phyloP scores from a whole-genome alignment of 176 grass and related monocot genomes.

The Ampelocalamus luodianensis region DNA sequence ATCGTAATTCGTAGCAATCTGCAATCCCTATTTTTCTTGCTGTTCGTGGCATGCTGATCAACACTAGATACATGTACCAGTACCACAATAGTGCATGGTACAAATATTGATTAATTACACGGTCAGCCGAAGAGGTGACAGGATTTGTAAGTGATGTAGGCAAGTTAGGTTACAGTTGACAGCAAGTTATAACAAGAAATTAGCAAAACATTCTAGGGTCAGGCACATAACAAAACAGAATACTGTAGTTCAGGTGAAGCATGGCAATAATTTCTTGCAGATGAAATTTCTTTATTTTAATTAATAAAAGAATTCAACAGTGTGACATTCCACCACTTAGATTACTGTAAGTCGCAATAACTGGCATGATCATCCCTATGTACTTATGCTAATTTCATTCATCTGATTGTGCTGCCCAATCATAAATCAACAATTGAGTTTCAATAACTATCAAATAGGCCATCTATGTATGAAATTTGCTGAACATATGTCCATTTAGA shows the following conservation, averaged over 20 bases:
- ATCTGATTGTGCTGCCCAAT: background rate
- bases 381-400: background rate
- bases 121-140: background rate
- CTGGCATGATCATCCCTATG: background rate
- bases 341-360: background rate
- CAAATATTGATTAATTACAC: background rate
- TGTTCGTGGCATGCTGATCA: background rate
- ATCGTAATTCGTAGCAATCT: background rate
- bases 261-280: background rate
- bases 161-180: background rate
- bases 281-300: background rate
- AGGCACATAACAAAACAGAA: background rate
- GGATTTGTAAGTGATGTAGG: background rate
- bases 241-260: background rate
- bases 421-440: background rate
- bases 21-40: background rate
- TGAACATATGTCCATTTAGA: constrained; percentile 3
- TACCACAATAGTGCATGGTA: background rate
- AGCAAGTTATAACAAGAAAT: background rate
- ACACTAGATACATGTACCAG: background rate
- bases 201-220: background rate
- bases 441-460: background rate
- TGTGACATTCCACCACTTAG: background rate
- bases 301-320: background rate
- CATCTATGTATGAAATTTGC: background rate